phyloP scores from a whole-genome alignment of 202 grass and related monocot genomes.

The Setaria italica region DNA sequence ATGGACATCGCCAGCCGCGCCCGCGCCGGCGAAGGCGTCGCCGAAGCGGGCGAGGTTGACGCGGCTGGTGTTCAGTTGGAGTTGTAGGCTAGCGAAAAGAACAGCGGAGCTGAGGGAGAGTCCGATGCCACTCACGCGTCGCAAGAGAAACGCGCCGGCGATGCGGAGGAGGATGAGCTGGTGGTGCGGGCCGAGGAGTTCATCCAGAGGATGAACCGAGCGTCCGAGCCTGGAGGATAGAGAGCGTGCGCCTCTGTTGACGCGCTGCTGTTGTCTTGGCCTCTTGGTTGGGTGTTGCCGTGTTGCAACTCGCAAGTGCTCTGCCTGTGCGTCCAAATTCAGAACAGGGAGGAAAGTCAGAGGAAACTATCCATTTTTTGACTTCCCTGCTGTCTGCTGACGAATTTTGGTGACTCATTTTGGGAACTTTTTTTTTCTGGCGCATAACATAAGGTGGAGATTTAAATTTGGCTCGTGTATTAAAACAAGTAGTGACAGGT shows the following conservation, averaged over 20 bases:
- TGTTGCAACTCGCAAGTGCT: not conserved
- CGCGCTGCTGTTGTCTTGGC: not conserved
- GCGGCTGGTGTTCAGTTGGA: not conserved
- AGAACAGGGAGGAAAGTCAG: not conserved
- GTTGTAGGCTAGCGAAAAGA: not conserved
- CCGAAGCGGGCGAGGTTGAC: conserved; percentile 22
- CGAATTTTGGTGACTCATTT: not conserved
- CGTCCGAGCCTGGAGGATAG: conserved; percentile 51
- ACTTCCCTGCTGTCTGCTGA: not conserved
- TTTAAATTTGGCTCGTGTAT: no score
- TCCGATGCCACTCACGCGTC: no score
- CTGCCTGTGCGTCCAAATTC: not conserved
- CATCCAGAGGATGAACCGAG: conserved; percentile 68
- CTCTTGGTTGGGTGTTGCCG: no score
- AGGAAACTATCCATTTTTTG: not conserved
- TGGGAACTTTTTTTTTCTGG: no score
- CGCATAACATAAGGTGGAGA: no score
- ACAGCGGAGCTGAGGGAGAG: not conserved
- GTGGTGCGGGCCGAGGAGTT: conserved; percentile 65
- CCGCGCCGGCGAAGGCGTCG: not conserved
- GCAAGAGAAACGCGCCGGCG: no score
- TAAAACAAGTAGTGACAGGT: not conserved
- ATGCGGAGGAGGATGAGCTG: conserved; percentile 41
- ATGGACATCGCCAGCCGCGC: not conserved
- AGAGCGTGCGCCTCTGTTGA: conserved; percentile 30